These are phyloP conservation scores for Pseudoscleropodium purum DNA, from an alignment of 225 moss, liverwort and hornwort genomes.

Conservation along the genomic window DNA sequence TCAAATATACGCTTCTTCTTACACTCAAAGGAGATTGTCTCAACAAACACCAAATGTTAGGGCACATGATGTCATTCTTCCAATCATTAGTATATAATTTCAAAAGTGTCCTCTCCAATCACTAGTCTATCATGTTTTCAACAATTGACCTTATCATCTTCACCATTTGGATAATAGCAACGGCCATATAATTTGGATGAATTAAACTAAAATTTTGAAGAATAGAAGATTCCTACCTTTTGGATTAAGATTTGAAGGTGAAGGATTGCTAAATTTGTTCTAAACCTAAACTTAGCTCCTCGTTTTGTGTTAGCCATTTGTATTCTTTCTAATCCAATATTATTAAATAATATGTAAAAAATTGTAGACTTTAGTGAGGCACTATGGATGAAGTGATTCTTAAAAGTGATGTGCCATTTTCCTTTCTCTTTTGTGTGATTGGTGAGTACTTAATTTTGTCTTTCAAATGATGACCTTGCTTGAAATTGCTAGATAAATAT, in stretches of 20 bases:
- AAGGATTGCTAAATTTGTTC: neutral
- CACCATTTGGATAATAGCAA: neutral
- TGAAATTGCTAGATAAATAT: too few species aligned
- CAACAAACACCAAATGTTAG: neutral
- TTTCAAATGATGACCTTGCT: too few species aligned
- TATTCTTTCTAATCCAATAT: neutral
- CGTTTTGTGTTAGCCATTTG: rapidly evolving
- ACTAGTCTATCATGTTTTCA: rapidly evolving
- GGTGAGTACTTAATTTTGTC: too few species aligned
- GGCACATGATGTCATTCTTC: rapidly evolving
- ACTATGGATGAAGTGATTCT: neutral
- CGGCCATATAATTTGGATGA: neutral
- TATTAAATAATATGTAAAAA: neutral
- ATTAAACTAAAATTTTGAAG: neutral
- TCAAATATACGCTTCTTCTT: neutral
- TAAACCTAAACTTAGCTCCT: neutral
- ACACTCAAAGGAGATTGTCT: neutral
- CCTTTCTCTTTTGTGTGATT: too few species aligned
- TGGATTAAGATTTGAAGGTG: neutral
- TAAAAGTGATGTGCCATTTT: neutral
- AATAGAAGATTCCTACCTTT: neutral
- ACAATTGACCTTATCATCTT: neutral
- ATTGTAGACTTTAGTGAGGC: neutral
- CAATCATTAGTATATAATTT: neutral
- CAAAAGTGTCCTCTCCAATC: neutral